Evolutionary conservation across 2,329 filamentous ascomycete genomes (phyloP), one percentile per base, ranked within the genome.

Genomic region (Fonsecaea erecta): DNA sequence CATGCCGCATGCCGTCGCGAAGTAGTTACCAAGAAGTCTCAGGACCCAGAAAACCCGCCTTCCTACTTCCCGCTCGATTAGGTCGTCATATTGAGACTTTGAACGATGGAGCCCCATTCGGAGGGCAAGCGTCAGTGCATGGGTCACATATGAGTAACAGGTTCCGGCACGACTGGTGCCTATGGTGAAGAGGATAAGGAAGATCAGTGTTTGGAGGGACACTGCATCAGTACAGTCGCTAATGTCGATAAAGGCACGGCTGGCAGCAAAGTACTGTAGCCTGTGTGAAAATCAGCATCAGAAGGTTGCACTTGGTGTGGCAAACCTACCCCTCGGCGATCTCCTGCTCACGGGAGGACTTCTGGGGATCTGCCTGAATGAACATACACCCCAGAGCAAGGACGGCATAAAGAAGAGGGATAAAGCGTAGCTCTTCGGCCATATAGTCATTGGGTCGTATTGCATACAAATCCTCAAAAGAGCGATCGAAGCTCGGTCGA

Each of bases 91-190:
- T 28, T n/a, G 21, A 26, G 32, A 51, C 18, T 37, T 53, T 34
- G 58, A 61, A 7, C 51, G 58, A 53, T 53, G 58, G 11, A 61
- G 58, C 6, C 58, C 58, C 58, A 54, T 61, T 18, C 51, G 46
- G 28, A 61, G 34, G 34, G 58, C 35, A 34, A 61, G 58, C 12
- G 58, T 53, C 21, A 61, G 35, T 16, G 58, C 34, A 28, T 61
- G 58, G 4, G 58, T 53, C 3, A 61, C 16, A 26, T 61, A 60
- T 9, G 57, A 60, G 18, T 53, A 61, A 32, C 32, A 54, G 51
- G 58, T 30, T 18, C 58, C 51, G 16, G 48, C 48, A 52, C 58
- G 58, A n/a, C 48, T 34, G 34, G 21, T 61, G 26, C 34, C 30
- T n/a, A 54, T 6, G 6, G 43, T 40, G 51, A 61, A 61, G 11